A percentile compares a stretch with the other conserved stretches of the same genome.
Evolutionary conservation across 2,329 filamentous ascomycete genomes (phyloP).

Genomic region (Calonectria henricotiae): DNA sequence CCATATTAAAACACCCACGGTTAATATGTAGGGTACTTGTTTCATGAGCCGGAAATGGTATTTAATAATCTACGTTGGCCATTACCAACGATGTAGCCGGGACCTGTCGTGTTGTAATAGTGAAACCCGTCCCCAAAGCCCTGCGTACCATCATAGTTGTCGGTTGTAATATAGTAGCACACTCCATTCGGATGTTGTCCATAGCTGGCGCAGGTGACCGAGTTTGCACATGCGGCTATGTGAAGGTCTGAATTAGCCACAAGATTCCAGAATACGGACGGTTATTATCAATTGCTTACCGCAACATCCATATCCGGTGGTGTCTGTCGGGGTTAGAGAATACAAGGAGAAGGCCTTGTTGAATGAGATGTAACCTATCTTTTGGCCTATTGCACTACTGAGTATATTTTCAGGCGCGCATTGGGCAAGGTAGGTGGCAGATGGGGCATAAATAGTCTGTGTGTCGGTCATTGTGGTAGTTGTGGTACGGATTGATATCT

Average conservation of each 20-base stretch:
- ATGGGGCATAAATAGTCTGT: not conserved
- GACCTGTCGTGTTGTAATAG: too few relatives aligned
- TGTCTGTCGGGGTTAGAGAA: not conserved
- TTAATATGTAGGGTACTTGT: too few relatives aligned
- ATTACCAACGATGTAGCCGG: too few relatives aligned
- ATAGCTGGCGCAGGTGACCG: too few relatives aligned
- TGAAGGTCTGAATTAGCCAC: not conserved
- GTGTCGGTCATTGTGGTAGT: not conserved
- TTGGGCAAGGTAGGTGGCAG: not conserved
- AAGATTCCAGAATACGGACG: too few relatives aligned
- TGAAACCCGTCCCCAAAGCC: too few relatives aligned
- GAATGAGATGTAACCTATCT: not conserved
- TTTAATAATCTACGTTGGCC: too few relatives aligned
- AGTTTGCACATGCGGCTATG: not conserved
- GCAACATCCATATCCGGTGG: not conserved
- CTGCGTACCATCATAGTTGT: too few relatives aligned
- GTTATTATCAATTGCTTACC: not conserved
- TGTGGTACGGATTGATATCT: not conserved
- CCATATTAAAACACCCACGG: too few relatives aligned
- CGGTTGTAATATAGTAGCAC: not conserved
- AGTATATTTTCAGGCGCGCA: not conserved
- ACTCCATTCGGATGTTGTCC: not conserved
- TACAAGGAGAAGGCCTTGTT: not conserved
- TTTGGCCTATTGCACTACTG: not conserved
- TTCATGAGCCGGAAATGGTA: too few relatives aligned